phyloP scores from a whole-genome alignment of 345 rosid species.

The Lumnitzera littorea region DNA sequence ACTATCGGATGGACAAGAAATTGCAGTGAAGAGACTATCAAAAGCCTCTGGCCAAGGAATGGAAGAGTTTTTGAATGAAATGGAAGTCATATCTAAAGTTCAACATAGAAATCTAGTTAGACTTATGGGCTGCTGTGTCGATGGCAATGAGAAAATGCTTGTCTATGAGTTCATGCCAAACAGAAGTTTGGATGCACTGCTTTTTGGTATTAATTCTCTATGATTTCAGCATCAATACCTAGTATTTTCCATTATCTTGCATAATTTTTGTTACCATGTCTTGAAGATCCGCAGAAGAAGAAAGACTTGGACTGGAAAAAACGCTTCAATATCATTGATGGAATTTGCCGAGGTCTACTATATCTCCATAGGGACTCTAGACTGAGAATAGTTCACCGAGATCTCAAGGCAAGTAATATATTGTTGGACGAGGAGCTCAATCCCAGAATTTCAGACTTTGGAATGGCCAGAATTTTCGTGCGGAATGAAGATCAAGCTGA shows the following conservation, averaged over 20 bases:
- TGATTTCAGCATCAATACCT: too few relatives aligned
- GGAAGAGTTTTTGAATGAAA: constrained; percentile 27
- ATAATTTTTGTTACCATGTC: neutral
- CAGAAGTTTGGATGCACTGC: constrained; percentile 19
- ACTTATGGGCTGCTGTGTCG: constrained; percentile 19
- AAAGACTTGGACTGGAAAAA: constrained; percentile 30
- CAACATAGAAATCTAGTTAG: constrained; percentile 26
- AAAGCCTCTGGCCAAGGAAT: constrained; percentile 15
- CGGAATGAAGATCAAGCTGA: constrained; percentile 31
- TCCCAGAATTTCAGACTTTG: constrained; percentile 44
- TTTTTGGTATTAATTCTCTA: constrained; percentile 9
- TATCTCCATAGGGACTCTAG: constrained; percentile 51
- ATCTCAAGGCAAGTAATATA: constrained; percentile 40
- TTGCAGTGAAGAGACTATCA: constrained; percentile 28
- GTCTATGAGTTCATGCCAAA: constrained; percentile 12
- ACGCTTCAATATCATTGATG: constrained; percentile 31
- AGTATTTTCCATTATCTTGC: too few relatives aligned
- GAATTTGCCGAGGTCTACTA: constrained; percentile 39
- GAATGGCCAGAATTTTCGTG: constrained; percentile 33
- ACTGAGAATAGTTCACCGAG: constrained; percentile 40
- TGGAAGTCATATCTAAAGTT: constrained; percentile 21
- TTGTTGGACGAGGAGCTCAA: constrained; percentile 41
- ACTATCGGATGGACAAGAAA: constrained; percentile 15
- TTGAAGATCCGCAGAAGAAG: constrained; percentile 19
- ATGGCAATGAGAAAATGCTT: constrained; percentile 17